A percentile compares a stretch with the other conserved stretches of the same genome.
These are phyloP conservation scores for Boletus tylopilopsis DNA, from an alignment of 768 basidiomycete species.

Conservation along the genomic window DNA sequence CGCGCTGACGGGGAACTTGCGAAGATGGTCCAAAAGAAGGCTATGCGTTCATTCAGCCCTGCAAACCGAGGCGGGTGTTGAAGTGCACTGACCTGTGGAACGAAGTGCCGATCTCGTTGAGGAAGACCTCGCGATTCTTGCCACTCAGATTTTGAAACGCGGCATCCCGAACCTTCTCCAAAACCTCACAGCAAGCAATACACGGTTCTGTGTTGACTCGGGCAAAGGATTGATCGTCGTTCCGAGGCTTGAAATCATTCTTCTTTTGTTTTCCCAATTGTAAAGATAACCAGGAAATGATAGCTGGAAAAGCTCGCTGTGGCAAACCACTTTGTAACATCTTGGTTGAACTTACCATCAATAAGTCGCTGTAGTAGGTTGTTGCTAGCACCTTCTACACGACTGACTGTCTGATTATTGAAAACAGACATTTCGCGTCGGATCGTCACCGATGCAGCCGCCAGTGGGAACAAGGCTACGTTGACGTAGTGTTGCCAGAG, in stretches of 20 bases:
- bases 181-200: conserved; percentile 73
- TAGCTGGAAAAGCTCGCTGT: conserved; percentile 39
- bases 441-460: conserved; percentile 78
- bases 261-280: conserved; percentile 92
- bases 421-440: conserved; percentile 91
- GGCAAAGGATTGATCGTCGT: conserved; percentile 94
- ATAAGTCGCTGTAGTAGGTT: conserved; percentile 72
- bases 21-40: conserved; percentile 87
- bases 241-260: conserved; percentile 93
- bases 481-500: conserved; percentile 97
- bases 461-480: conserved; percentile 84
- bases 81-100: conserved; percentile 71
- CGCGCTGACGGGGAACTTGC: conserved; percentile 95
- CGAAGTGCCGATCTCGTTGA: conserved; percentile 89
- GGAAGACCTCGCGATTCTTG: conserved; percentile 88
- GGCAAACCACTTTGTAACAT: background rate
- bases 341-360: conserved; percentile 56
- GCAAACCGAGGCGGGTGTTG: background rate
- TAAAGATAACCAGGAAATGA: conserved; percentile 67
- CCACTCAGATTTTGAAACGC: conserved; percentile 79
- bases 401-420: conserved; percentile 82
- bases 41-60: conserved; percentile 37
- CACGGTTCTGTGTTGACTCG: conserved; percentile 95
- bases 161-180: conserved; percentile 78
- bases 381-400: conserved; percentile 83